Base-by-base conservation (phyloP, 768 basidiomycete genomes). In the Lyophyllum semitale region DNA sequence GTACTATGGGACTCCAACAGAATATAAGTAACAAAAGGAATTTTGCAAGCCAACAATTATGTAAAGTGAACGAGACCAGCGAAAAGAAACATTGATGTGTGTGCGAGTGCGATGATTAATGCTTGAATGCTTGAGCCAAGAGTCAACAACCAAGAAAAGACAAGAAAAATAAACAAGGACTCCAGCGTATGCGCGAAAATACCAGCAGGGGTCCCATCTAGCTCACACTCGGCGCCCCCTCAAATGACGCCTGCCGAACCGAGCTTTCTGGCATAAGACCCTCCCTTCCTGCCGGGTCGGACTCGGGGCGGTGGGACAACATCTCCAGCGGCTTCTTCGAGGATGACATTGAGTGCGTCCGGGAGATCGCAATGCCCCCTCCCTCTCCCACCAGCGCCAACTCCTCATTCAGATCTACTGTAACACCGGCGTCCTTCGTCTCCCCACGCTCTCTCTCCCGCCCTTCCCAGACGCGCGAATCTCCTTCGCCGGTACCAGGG, bases 341-440 rank as follows among this genome's bases (percentile, higher is more conserved):
- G 35, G 55, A 42, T 22, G 52, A 43, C 64, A 66, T 61, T 27
- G 62, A 66, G 38, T 66, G 60, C 23, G 64, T 54, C 17, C 62
- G 58, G 15, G 58, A 58, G 29, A 53, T 52, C 27, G 55, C 37
- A 13, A 27, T 44, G 8, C 27, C 54, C 22, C 40, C 33, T 22
- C 54, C 57, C 33, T 13, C 43, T 33, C n/a, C 42, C 3, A 37
- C 37, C 52, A 45, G 20, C 23, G 42, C 46, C 22, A 29, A 20
- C 49, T 25, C 50, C 40, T 12, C 9, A 38, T 51, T 53, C 48
- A 44, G 20, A 18, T 30, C 45, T 37, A 38, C 35, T 17, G 20
- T 29, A 33, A 22, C n/a, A 23, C 46, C 51, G 18, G 1, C 11
- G 20, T 33, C 18, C 33, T 45, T 20, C 22, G 29, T 9, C 43